phyloP scores from a whole-genome alignment of 2,329 filamentous ascomycete genomes.

The Lasiodiplodia hormozganensis region DNA sequence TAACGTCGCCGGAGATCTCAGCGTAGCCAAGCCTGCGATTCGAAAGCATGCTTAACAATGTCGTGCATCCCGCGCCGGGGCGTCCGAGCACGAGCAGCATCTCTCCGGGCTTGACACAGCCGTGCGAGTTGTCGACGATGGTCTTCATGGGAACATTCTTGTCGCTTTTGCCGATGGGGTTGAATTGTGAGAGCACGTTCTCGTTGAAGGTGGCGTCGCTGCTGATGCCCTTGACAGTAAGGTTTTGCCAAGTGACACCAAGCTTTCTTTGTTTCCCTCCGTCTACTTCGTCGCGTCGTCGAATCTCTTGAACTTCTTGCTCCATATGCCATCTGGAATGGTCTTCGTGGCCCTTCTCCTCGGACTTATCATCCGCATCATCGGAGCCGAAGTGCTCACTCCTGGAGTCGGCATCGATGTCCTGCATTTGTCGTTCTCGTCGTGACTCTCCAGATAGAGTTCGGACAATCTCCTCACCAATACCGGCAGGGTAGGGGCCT shows the following conservation, averaged over 20 bases:
- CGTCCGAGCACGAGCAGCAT: conserved; percentile 71
- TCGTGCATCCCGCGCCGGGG: conserved; percentile 82
- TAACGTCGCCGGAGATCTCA: conserved; percentile 48
- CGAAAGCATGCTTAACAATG: conserved; percentile 77
- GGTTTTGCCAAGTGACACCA: conserved; percentile 27
- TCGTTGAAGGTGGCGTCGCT: conserved; percentile 28
- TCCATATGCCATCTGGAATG: conserved; percentile 18
- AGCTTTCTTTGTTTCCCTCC: conserved; percentile 19
- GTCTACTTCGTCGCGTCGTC: conserved; percentile 17
- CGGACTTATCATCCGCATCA: conserved; percentile 15
- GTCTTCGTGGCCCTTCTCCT: conserved; percentile 7
- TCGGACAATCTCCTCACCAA: conserved; percentile 22
- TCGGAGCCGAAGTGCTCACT: conserved; percentile 25
- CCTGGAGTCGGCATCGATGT: conserved; percentile 20
- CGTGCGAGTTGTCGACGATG: conserved; percentile 30
- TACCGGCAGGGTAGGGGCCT: conserved; percentile 17
- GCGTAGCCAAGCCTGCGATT: conserved; percentile 27
- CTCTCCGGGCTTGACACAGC: conserved; percentile 69
- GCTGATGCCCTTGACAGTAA: conserved; percentile 27
- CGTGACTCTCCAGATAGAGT: conserved; percentile 9
- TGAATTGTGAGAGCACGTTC: conserved; percentile 31
- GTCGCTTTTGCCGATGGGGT: conserved; percentile 8
- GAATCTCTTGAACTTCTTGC: conserved; percentile 2
- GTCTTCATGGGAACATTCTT: conserved; percentile 28
- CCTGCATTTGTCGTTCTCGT: neutral